Percentiles rank a stretch among this genome's conserved stretches.
phyloP scores from a whole-genome alignment of 345 rosid genomes.

The Salix exigua region DNA sequence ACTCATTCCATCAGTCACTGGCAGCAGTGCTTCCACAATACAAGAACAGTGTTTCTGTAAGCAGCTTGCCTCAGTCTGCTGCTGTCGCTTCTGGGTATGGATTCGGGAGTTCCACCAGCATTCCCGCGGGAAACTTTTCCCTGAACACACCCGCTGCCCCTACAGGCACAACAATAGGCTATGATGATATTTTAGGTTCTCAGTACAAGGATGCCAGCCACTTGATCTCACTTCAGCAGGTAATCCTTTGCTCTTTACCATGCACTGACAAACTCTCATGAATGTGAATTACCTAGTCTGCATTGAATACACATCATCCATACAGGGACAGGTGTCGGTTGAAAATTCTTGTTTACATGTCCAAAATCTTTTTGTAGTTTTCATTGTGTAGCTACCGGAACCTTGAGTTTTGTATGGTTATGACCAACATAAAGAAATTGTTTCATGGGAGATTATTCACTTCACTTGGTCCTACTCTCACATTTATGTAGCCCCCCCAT shows the following conservation, averaged over 20 bases:
- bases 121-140: conserved; percentile 71
- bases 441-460: not conserved
- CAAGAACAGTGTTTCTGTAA: conserved; percentile 70
- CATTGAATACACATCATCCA: not conserved
- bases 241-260: conserved; percentile 14
- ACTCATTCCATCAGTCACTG: conserved; percentile 76
- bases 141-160: conserved; percentile 61
- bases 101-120: conserved; percentile 65
- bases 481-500: not conserved
- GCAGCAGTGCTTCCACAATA: conserved; percentile 87
- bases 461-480: not conserved
- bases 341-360: not conserved
- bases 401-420: not conserved
- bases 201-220: conserved; percentile 81
- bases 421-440: not conserved
- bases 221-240: conserved; percentile 78
- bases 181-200: conserved; percentile 70
- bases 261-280: not conserved
- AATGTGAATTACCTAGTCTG: not conserved
- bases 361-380: not conserved
- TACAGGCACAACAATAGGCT: conserved; percentile 56
- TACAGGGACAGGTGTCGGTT: not conserved
- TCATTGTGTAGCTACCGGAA: not conserved
- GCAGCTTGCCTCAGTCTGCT: conserved; percentile 85
- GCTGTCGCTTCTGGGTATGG: conserved; percentile 83